Evolutionary conservation across 352 stramenopile species (phyloP), one percentile per base, ranked within the genome.

Genomic region (Thalassiosira tumida): DNA sequence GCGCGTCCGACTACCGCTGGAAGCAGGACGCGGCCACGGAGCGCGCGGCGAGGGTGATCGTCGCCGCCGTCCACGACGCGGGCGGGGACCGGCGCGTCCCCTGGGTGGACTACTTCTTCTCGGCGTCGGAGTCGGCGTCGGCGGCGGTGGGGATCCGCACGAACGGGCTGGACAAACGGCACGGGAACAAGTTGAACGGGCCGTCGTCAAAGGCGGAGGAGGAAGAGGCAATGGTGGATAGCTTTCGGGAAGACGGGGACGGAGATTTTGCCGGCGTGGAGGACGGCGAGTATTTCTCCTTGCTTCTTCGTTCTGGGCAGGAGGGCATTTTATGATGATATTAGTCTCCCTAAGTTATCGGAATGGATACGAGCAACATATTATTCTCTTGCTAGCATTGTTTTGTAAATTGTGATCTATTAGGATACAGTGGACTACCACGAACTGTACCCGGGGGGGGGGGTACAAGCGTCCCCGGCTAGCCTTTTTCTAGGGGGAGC

Each of bases 11-110:
- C 29, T 96, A 95, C 73, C 99, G 98, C 84, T 64, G 78, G 6
- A 76, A 93, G 7, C 96, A 97, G 64, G 97, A 98, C 75, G 87
- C 87, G 2, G 90, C 96, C 7, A 97, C 97, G 26, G 96, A 96
- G 3, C 79, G 96, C 62, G 96, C 96, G 41, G 97, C 96, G n/a
- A 97, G 94, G 24, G 95, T 98, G 14, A 99, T 99, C 97, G 98
- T 98, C 29, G 93, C 95, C 5, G 41, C 83, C 21, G 89, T 97
- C 26, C 96, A 97, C 67, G 87, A 90, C 51, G 74, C 21, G n/a
- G 88, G 83, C 41, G 81, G 81, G 1, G 54, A 91, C 50, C 37
- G 64, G 51, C 97, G 97, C 83, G 91, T 97, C 70, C 94, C 95
- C 64, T 90, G 83, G 77, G 96, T 97, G 5, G 96, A 97, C 75